phyloP scores from a whole-genome alignment of 2,329 filamentous ascomycete genomes.

The Fusarium domesticum region DNA sequence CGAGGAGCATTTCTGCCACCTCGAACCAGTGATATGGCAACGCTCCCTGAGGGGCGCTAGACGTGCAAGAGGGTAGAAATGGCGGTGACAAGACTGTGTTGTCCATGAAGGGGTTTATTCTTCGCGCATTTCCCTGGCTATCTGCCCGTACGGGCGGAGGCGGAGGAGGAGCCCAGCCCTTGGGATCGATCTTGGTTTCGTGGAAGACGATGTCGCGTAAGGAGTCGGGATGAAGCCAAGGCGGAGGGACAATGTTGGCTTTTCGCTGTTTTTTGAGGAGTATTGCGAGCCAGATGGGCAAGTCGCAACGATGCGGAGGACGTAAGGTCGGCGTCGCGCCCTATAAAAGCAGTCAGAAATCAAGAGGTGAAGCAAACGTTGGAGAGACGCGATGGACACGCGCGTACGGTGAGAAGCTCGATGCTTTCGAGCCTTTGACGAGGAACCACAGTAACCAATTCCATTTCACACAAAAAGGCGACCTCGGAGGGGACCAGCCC shows the following conservation, averaged over 20 bases:
- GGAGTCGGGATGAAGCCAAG: constrained; percentile 79
- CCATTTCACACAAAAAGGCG: constrained; percentile 96
- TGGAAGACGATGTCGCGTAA: constrained; percentile 74
- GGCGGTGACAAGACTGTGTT: constrained; percentile 60
- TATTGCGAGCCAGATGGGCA: constrained; percentile 93
- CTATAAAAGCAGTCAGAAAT: constrained; percentile 45
- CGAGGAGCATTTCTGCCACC: constrained; percentile 80
- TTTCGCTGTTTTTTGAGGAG: constrained; percentile 91
- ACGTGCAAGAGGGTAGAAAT: constrained; percentile 73
- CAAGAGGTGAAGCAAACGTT: constrained; percentile 9
- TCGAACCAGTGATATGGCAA: constrained; percentile 97
- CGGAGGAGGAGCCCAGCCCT: constrained; percentile 75
- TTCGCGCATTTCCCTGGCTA: constrained; percentile 41
- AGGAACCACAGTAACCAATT: constrained; percentile 87
- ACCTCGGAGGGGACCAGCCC: constrained; percentile 80
- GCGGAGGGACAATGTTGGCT: constrained; percentile 86
- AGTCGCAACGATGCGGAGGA: constrained; percentile 73
- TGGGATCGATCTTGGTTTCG: constrained; percentile 70
- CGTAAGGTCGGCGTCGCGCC: constrained; percentile 72
- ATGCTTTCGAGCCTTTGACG: constrained; percentile 86
- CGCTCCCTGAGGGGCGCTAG: constrained; percentile 62
- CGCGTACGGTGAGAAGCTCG: constrained; percentile 76
- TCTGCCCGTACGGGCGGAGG: constrained; percentile 57
- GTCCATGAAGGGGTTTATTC: constrained; percentile 28
- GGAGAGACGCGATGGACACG: constrained; percentile 17